Conservation (phyloP, 2,329 filamentous ascomycete species). For the Monosporascus sp. region DNA sequence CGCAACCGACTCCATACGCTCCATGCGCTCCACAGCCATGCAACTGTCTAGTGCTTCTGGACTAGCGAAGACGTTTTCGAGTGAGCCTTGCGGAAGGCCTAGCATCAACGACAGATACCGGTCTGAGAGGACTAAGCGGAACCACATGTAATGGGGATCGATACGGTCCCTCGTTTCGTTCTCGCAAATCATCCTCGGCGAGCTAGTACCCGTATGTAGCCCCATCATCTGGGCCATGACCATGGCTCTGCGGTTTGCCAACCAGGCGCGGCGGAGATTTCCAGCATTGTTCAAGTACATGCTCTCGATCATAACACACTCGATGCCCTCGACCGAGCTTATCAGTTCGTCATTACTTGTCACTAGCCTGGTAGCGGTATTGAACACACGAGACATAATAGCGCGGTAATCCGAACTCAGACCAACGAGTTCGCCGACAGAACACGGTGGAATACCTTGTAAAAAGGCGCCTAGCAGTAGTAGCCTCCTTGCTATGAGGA, state of each 20-base stretch:
- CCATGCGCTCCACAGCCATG: slow-evolving; percentile 12
- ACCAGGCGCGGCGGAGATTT: slow-evolving; percentile 39
- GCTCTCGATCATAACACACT: slow-evolving; percentile 44
- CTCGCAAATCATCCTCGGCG: slow-evolving; percentile 14
- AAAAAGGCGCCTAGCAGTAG: slow-evolving; percentile 32
- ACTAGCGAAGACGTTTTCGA: slow-evolving; percentile 22
- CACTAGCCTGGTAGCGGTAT: slow-evolving; percentile 29
- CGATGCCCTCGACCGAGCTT: slow-evolving; percentile 39
- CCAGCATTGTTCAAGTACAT: slow-evolving; percentile 42
- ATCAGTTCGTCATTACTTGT: slow-evolving; percentile 41
- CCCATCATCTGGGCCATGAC: slow-evolving; percentile 38
- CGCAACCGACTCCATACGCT: slow-evolving; percentile 30
- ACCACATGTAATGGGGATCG: slow-evolving; percentile 37
- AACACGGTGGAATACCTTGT: slow-evolving; percentile 23
- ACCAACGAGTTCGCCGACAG: neutral
- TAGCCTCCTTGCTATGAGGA: slow-evolving; percentile 35
- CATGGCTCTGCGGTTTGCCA: slow-evolving; percentile 38
- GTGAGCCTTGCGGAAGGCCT: slow-evolving; percentile 36
- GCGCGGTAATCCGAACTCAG: slow-evolving; percentile 3
- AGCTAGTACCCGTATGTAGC: slow-evolving; percentile 15
- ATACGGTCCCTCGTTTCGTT: slow-evolving; percentile 19
- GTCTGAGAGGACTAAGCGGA: slow-evolving; percentile 37
- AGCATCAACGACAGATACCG: slow-evolving; percentile 43
- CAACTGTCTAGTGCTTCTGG: slow-evolving; percentile 22
- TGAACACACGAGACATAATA: slow-evolving; percentile 15